A percentile compares a stretch with the other conserved stretches of the same genome.
These are phyloP conservation scores for Hyparrhenia diplandra DNA, from an alignment of 176 grass and related monocot genomes.

Conservation along the genomic window DNA sequence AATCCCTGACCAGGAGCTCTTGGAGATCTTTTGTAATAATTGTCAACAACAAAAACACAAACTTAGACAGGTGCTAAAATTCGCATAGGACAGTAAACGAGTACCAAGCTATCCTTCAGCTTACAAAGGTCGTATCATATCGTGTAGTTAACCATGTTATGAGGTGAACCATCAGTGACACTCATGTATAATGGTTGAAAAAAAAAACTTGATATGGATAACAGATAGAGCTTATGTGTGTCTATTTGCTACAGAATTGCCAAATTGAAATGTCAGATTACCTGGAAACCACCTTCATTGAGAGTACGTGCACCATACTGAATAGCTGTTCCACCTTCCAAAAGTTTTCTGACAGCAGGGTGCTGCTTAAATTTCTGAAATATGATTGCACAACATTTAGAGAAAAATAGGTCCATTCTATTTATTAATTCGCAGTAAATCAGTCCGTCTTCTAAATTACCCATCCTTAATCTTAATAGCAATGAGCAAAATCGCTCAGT, in stretches of 20 bases:
- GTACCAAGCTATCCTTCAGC: neutral
- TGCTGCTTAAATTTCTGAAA: conserved; percentile 95
- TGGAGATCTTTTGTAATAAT: too few species aligned
- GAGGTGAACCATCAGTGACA: neutral
- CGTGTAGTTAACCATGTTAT: neutral
- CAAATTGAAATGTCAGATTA: conserved; percentile 11
- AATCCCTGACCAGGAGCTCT: neutral
- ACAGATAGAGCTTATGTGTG: neutral
- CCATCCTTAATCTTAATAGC: neutral
- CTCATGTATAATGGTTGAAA: neutral
- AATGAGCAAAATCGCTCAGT: neutral
- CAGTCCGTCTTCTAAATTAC: neutral
- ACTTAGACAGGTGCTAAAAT: neutral
- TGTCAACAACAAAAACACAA: neutral
- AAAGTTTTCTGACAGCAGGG: conserved; percentile 61
- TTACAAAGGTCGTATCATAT: neutral
- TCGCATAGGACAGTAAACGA: neutral
- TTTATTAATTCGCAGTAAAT: neutral
- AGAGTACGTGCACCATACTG: conserved; percentile 93
- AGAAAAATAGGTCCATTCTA: neutral
- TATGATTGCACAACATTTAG: neutral
- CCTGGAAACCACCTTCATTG: conserved; percentile 99
- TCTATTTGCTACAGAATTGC: neutral
- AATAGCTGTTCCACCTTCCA: conserved; percentile 78
- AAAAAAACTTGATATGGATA: neutral